These are phyloP conservation scores for Ochromonas danica DNA, from an alignment of 108 stramenopile genomes.

Conservation along the genomic window DNA sequence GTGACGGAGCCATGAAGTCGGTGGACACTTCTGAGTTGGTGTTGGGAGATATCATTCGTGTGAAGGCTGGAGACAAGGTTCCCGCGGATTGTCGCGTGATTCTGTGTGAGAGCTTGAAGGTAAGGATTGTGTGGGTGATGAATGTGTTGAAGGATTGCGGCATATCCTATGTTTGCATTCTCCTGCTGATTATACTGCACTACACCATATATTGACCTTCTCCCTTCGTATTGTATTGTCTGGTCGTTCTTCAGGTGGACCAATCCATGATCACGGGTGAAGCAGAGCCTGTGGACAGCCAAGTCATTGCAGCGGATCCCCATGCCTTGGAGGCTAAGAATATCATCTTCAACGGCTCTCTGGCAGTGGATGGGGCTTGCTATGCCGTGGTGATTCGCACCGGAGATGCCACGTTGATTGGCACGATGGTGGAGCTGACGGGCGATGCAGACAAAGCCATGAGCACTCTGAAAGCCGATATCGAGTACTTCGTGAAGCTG, in stretches of 20 bases:
- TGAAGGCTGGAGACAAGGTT: constrained; percentile 73
- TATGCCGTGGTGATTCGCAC: constrained; percentile 56
- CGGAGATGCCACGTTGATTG: constrained; percentile 58
- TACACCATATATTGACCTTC: background rate
- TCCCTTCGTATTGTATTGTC: background rate
- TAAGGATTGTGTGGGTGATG: too few species aligned
- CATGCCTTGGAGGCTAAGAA: constrained; percentile 59
- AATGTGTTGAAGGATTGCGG: too few species aligned
- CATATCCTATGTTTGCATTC: too few species aligned
- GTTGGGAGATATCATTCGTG: constrained; percentile 71
- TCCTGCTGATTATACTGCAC: background rate
- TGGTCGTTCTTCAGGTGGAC: too few species aligned
- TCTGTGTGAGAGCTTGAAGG: constrained; percentile 62
- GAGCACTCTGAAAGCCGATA: constrained; percentile 9
- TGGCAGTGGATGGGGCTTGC: constrained; percentile 55
- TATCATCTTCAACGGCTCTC: constrained; percentile 65
- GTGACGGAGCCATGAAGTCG: constrained; percentile 49
- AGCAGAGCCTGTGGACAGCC: constrained; percentile 42
- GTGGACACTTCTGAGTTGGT: constrained; percentile 58
- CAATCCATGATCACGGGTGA: constrained; percentile 88
- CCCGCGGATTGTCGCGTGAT: constrained; percentile 87
- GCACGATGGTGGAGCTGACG: constrained; percentile 26
- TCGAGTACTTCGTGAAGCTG: background rate
- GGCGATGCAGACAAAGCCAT: background rate
- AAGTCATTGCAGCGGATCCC: constrained; percentile 44